Percentiles rank a stretch among this genome's conserved stretches.
Evolutionary conservation across 768 basidiomycete species (phyloP).

Genomic region (Xanthoconium purpureum): DNA sequence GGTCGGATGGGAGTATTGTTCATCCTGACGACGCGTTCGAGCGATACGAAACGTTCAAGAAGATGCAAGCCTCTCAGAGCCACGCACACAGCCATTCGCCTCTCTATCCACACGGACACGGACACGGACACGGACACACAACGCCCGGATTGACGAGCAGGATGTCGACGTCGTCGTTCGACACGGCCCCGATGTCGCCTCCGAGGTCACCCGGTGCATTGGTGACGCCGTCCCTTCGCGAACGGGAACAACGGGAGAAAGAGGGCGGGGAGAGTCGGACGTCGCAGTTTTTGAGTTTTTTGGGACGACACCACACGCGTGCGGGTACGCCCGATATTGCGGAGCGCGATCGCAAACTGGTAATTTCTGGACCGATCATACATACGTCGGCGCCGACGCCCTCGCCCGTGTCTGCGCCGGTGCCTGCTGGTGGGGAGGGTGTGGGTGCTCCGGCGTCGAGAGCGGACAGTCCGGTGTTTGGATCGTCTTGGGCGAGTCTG

Average conservation of each 20-base stretch:
- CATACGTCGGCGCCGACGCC: conserved; percentile 31
- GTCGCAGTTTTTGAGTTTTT: conserved; percentile 56
- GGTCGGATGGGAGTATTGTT: conserved; percentile 15
- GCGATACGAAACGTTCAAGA: conserved; percentile 81
- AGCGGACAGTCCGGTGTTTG: conserved; percentile 57
- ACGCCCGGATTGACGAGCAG: conserved; percentile 36
- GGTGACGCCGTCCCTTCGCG: conserved; percentile 29
- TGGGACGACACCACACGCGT: conserved; percentile 49
- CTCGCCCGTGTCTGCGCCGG: not conserved
- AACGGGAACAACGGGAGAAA: not conserved
- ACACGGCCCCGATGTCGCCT: conserved; percentile 41
- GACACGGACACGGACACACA: not conserved
- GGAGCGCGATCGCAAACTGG: conserved; percentile 41
- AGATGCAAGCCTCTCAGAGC: conserved; percentile 36
- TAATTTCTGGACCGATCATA: conserved; percentile 70
- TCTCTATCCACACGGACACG: not conserved
- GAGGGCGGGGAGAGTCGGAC: conserved; percentile 32
- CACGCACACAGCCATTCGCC: conserved; percentile 10
- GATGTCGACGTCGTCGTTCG: conserved; percentile 62
- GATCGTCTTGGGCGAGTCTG: conserved; percentile 88
- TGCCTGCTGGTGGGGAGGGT: conserved; percentile 1
- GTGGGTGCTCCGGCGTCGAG: conserved; percentile 27
- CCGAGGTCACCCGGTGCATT: conserved; percentile 38
- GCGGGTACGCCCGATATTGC: conserved; percentile 50
- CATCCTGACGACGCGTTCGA: conserved; percentile 83